Conservation (phyloP, 768 basidiomycete genomes). For the Phallus indusiatus region DNA sequence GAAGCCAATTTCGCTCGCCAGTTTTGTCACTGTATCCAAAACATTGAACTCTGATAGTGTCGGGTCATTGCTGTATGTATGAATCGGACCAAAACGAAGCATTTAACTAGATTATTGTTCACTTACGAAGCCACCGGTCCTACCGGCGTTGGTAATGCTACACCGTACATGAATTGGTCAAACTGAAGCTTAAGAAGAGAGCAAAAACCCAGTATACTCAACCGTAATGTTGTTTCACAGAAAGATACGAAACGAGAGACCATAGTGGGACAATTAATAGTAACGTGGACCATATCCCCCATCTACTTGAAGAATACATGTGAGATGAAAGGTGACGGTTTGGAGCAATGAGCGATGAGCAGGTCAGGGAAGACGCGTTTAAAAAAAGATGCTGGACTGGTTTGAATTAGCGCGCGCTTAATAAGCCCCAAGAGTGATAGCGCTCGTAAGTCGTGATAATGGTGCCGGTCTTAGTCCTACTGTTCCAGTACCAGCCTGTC, state of each 20-base stretch:
- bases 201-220: background rate
- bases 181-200: background rate
- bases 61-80: constrained; percentile 1
- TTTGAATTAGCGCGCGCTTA: too few relatives aligned
- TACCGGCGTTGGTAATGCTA: constrained; percentile 3
- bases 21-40: constrained; percentile 48
- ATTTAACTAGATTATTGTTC: background rate
- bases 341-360: too few relatives aligned
- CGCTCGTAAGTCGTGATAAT: too few relatives aligned
- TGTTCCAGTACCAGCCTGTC: too few relatives aligned
- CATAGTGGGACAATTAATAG: background rate
- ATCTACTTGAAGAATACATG: background rate
- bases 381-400: too few relatives aligned
- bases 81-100: background rate
- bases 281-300: constrained; percentile 1
- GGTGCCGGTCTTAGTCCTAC: too few relatives aligned
- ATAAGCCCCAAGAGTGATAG: too few relatives aligned
- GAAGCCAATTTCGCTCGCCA: constrained; percentile 84
- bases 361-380: too few relatives aligned
- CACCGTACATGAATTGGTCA: background rate
- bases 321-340: background rate
- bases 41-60: constrained; percentile 59
- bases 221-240: constrained; percentile 5
- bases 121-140: constrained; percentile 6
- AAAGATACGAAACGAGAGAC: background rate